Evolutionary conservation across 768 basidiomycete genomes (phyloP).

Genomic region (Phlebiopsis gigantea): DNA sequence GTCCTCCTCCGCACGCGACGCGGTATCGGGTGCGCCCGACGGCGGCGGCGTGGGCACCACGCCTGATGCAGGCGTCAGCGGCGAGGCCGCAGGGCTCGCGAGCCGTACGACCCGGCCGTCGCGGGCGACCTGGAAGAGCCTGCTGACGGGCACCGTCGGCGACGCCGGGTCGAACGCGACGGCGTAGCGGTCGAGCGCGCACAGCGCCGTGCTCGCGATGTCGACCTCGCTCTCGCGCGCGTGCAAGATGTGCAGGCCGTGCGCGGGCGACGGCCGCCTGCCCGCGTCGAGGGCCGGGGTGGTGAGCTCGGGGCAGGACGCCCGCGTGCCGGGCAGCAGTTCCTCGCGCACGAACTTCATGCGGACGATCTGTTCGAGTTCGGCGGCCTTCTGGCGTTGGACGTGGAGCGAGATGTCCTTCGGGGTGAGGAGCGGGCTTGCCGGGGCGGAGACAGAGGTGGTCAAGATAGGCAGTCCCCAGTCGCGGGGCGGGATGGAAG

Average conservation of each 20-base stretch:
- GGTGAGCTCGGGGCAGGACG: conserved; percentile 5
- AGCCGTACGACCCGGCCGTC: conserved; percentile 9
- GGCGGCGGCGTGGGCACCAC: not conserved
- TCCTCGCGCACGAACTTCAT: conserved; percentile 11
- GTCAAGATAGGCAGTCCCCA: not conserved
- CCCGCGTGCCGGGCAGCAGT: not conserved
- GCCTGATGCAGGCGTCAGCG: not conserved
- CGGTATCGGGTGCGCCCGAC: not conserved
- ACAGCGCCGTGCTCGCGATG: conserved; percentile 10
- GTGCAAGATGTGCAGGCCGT: conserved; percentile 12
- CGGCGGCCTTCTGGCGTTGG: conserved; percentile 14
- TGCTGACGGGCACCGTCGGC: conserved; percentile 1
- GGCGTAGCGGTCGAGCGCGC: conserved; percentile 9
- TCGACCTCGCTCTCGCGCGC: conserved; percentile 9
- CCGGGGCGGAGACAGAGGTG: conserved; percentile 7
- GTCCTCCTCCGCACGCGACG: not conserved
- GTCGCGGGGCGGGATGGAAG: conserved; percentile 2
- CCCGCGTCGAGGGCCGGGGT: not conserved
- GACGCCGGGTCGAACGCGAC: conserved; percentile 2
- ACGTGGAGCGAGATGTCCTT: not conserved
- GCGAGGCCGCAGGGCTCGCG: not conserved
- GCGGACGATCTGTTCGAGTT: conserved; percentile 14
- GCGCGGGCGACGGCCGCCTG: not conserved
- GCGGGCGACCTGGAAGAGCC: conserved; percentile 10
- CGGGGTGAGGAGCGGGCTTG: not conserved